Evolutionary conservation across 768 basidiomycete genomes (phyloP), one percentile per base, ranked within the genome.

Genomic region (Phanerochaete carnosa): DNA sequence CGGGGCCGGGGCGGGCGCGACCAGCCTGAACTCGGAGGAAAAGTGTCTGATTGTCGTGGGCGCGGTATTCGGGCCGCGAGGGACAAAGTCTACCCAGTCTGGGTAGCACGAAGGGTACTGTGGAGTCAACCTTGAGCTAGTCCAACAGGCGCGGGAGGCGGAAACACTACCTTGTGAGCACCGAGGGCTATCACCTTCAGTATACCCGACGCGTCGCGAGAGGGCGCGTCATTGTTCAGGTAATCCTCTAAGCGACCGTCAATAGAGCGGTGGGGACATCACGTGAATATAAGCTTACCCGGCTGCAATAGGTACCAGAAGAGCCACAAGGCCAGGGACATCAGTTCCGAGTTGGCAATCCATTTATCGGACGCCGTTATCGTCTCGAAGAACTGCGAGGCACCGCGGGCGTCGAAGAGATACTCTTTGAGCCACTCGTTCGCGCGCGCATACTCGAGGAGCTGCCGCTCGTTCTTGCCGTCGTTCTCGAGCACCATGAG

Each of bases 401-500:
- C 79, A 2, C 89, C 88, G 16, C 73, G 62, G 11, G 78, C 74
- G 59, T 83, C 79, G 62, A 91, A 86, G 85, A 87, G 87, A 67
- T 83, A 92, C 58, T 80, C 79, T 65, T 75, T 76, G 45, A 93
- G 69, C 90, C 90, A 92, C 0, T 65, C 65, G 57, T 85, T 82
- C 58, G 91, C 80, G 43, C 69, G 67, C 5, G 83, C 90, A 66
- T 87, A 91, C 25, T 84, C 83, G n/a, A 83, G 70, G n/a, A 93
- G 79, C 69, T 92, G 90, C 47, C 52, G 70, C 64, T 82, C 82
- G 65, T 93, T 93, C 68, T 82, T 86, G 45, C 84, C 88, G 29
- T 88, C 88, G 65, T 91, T 88, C 75, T 94, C 92, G 50, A 94
- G 75, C 79, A 92, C 81, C 85, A 94, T 85, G 37, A 90, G 73